phyloP scores from a whole-genome alignment of 2,329 filamentous ascomycete species.

The Cordyceps farinosa region DNA sequence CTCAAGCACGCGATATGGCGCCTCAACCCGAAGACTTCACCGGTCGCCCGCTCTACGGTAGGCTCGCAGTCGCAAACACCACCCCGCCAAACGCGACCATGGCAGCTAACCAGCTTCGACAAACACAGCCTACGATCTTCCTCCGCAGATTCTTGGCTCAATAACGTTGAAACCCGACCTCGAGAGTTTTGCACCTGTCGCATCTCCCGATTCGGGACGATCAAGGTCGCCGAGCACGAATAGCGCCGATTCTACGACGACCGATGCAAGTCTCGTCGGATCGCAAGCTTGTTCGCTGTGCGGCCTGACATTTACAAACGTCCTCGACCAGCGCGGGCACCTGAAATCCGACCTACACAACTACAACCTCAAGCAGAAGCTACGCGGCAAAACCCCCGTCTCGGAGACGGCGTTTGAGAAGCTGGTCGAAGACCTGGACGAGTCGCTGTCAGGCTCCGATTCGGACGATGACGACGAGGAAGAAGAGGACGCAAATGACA shows the following conservation, averaged over 20 bases:
- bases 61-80: slow-evolving; percentile 12
- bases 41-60: slow-evolving; percentile 51
- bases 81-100: slow-evolving; percentile 1
- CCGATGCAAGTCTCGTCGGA: slow-evolving; percentile 40
- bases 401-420: slow-evolving; percentile 82
- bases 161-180: slow-evolving; percentile 48
- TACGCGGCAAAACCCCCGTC: slow-evolving; percentile 68
- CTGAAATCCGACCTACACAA: slow-evolving; percentile 86
- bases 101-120: slow-evolving; percentile 20
- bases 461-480: slow-evolving; percentile 69
- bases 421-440: slow-evolving; percentile 79
- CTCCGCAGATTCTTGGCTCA: slow-evolving; percentile 66
- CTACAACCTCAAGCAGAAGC: slow-evolving; percentile 91
- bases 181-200: slow-evolving; percentile 25
- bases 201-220: slow-evolving; percentile 24
- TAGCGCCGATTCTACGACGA: slow-evolving; percentile 27
- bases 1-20: slow-evolving; percentile 28
- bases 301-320: slow-evolving; percentile 62
- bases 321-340: slow-evolving; percentile 81
- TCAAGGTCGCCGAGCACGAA: slow-evolving; percentile 25
- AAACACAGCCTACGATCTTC: slow-evolving; percentile 72
- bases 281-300: slow-evolving; percentile 82
- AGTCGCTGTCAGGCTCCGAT: slow-evolving; percentile 87
- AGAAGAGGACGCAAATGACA: slow-evolving; percentile 57
- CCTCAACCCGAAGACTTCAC: slow-evolving; percentile 45